Percentiles rank a stretch among this genome's conserved stretches.
These are phyloP conservation scores for Trypanosomatidae sp. DNA, from an alignment of 208 protist genomes.

Conservation along the genomic window DNA sequence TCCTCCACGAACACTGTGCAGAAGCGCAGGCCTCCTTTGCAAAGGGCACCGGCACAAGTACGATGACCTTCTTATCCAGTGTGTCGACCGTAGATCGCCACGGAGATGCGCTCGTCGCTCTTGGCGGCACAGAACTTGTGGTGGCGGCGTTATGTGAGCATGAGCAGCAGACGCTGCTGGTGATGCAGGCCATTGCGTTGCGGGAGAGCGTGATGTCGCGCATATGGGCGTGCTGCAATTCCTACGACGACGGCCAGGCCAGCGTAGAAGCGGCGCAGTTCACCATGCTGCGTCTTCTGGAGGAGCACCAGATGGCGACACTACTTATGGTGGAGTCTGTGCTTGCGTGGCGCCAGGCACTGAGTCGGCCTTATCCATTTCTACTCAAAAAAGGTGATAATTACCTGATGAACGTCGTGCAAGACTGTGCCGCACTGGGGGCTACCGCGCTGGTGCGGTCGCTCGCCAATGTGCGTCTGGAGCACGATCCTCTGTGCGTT, in stretches of 20 bases:
- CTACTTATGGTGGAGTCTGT: conserved; percentile 62
- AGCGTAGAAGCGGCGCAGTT: conserved; percentile 46
- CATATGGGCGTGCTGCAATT: conserved; percentile 38
- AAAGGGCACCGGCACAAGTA: neutral
- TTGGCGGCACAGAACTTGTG: conserved; percentile 32
- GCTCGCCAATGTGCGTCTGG: conserved; percentile 39
- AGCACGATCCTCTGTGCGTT: conserved; percentile 47
- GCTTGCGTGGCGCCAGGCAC: conserved; percentile 58
- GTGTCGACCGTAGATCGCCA: conserved; percentile 12
- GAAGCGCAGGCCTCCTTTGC: neutral
- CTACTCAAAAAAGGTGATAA: conserved; percentile 38
- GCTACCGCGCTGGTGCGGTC: conserved; percentile 33
- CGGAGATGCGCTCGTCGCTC: conserved; percentile 30
- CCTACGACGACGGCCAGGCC: conserved; percentile 28
- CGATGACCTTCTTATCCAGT: neutral
- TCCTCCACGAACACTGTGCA: conserved; percentile 17
- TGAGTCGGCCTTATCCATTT: conserved; percentile 65
- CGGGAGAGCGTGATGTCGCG: conserved; percentile 46
- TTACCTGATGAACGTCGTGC: conserved; percentile 55
- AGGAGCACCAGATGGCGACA: conserved; percentile 56
- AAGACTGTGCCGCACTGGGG: conserved; percentile 45
- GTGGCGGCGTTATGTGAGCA: conserved; percentile 32
- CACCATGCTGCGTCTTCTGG: conserved; percentile 36
- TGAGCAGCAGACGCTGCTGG: conserved; percentile 36
- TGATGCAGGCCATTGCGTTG: conserved; percentile 33